phyloP scores from a whole-genome alignment of 1,284 basidiomycete species.

The Malassezia vespertilionis region DNA sequence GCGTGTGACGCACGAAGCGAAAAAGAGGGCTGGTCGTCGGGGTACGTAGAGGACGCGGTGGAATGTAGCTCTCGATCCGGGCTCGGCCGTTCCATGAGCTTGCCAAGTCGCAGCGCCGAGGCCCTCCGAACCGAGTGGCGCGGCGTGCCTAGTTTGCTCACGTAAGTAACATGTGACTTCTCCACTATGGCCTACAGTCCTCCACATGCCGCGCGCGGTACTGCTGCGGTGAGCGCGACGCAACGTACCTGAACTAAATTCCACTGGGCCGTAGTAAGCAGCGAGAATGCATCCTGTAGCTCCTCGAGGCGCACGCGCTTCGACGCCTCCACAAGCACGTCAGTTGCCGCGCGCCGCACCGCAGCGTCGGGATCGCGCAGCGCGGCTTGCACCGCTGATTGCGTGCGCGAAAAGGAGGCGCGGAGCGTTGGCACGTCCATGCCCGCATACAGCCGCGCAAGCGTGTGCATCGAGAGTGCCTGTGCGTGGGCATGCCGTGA shows the following conservation, averaged over 20 bases:
- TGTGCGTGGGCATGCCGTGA: background rate
- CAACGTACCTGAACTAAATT: conserved; percentile 3
- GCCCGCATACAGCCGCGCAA: too few species aligned
- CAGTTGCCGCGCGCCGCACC: conserved; percentile 12
- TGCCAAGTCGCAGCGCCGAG: too few species aligned
- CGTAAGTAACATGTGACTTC: too few species aligned
- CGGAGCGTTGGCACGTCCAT: too few species aligned
- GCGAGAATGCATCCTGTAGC: background rate
- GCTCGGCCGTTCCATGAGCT: too few species aligned
- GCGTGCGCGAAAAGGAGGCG: background rate
- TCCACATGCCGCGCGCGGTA: conserved; percentile 7
- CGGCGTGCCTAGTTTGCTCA: too few species aligned
- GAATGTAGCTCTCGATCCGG: too few species aligned
- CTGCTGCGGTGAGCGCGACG: background rate
- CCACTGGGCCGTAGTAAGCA: conserved; percentile 2
- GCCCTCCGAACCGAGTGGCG: too few species aligned
- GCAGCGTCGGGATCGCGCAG: conserved; percentile 1
- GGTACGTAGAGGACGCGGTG: too few species aligned
- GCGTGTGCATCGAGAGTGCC: background rate
- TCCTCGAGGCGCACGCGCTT: background rate
- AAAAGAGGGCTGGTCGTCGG: too few species aligned
- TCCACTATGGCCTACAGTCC: too few species aligned
- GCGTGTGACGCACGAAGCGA: background rate
- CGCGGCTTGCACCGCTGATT: background rate
- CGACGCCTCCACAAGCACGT: conserved; percentile 1